Evolutionary conservation across 805 yeast genomes (phyloP).

Genomic region (Saturnispora bothae): DNA sequence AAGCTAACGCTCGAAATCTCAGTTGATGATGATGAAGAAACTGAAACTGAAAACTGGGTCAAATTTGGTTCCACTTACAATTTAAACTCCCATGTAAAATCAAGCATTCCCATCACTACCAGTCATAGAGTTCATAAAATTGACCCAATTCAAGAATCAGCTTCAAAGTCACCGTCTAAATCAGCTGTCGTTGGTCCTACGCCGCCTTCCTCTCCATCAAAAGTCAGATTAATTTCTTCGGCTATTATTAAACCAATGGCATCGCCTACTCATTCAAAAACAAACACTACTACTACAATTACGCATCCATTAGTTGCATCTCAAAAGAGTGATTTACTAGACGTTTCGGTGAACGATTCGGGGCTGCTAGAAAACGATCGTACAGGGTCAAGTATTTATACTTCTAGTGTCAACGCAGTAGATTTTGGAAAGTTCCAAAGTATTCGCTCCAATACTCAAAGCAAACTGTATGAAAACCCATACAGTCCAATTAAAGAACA

Average conservation of each 20-base stretch:
- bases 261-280: background rate
- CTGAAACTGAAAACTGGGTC: conserved; percentile 8
- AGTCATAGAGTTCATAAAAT: background rate
- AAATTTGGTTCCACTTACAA: conserved; percentile 2
- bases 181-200: background rate
- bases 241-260: conserved; percentile 1
- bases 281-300: background rate
- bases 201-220: background rate
- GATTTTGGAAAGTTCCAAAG: conserved; percentile 7
- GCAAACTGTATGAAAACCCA: conserved; percentile 4
- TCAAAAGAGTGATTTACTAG: too few species aligned
- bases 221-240: conserved; percentile 5
- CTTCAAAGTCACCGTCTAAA: too few species aligned
- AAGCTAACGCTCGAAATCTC: background rate
- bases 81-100: background rate
- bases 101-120: background rate
- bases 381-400: conserved; percentile 10
- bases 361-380: too few species aligned
- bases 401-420: conserved; percentile 6
- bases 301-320: too few species aligned
- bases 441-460: background rate
- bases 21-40: background rate
- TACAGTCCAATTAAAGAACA: background rate
- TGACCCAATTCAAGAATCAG: background rate
- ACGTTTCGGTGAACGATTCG: too few species aligned